phyloP scores from a whole-genome alignment of 306 rosid species.

The Lotus japonicus region DNA sequence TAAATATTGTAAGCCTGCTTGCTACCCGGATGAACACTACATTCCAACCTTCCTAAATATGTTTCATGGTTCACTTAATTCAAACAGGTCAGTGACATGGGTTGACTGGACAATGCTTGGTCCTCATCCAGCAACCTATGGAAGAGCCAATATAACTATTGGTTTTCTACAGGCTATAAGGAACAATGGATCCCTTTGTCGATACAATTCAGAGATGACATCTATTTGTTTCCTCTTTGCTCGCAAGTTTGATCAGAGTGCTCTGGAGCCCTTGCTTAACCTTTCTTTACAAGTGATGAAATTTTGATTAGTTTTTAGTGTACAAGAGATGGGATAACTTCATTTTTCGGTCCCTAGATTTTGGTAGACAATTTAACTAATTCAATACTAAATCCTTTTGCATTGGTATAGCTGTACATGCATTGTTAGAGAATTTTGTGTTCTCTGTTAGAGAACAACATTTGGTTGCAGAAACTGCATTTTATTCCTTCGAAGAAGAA shows the following conservation, averaged over 20 bases:
- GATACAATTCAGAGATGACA: slow-evolving; percentile 63
- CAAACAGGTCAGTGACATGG: slow-evolving; percentile 85
- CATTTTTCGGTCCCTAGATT: slow-evolving; percentile 20
- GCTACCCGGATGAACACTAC: slow-evolving; percentile 94
- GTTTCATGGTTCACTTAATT: slow-evolving; percentile 62
- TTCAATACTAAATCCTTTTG: slow-evolving; percentile 8
- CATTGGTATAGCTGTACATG: slow-evolving; percentile 30
- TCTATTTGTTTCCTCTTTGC: slow-evolving; percentile 83
- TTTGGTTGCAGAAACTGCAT: slow-evolving; percentile 24
- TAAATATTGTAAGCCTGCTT: slow-evolving; percentile 81
- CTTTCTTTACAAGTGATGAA: slow-evolving; percentile 56
- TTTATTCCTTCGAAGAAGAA: too few species aligned
- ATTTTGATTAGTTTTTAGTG: slow-evolving; percentile 34
- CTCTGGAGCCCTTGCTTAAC: slow-evolving; percentile 64
- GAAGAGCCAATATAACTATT: slow-evolving; percentile 45
- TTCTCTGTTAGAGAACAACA: slow-evolving; percentile 18
- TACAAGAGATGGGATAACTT: background rate
- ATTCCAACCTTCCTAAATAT: slow-evolving; percentile 77
- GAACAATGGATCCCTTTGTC: slow-evolving; percentile 58
- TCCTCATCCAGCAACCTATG: slow-evolving; percentile 78
- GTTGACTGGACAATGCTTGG: slow-evolving; percentile 88
- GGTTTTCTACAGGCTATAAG: slow-evolving; percentile 55
- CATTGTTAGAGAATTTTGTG: slow-evolving; percentile 23
- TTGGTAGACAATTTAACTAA: slow-evolving; percentile 19
- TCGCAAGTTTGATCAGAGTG: slow-evolving; percentile 65